Conservation (phyloP, 768 basidiomycete genomes). For the Mycena filopes region DNA sequence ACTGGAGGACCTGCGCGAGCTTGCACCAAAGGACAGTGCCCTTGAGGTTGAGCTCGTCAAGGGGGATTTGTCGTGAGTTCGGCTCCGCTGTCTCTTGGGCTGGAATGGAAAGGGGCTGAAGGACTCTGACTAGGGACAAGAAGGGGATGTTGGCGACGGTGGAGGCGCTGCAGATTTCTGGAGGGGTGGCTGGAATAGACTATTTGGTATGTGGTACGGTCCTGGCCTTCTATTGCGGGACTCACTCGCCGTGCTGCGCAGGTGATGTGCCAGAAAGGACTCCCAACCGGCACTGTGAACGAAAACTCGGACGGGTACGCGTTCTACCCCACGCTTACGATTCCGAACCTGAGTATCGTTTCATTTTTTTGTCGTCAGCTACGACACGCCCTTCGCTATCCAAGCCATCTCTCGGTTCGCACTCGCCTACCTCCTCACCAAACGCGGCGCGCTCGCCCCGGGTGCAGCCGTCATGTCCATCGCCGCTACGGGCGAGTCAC, state of each 20-base stretch:
- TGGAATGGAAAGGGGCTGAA: too few species aligned
- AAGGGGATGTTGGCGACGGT: neutral
- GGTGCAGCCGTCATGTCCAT: slow-evolving; percentile 13
- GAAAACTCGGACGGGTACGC: slow-evolving; percentile 9
- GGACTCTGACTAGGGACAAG: too few species aligned
- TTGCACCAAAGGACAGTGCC: neutral
- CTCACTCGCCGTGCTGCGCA: too few species aligned
- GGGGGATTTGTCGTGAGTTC: slow-evolving; percentile 14
- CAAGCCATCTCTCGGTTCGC: slow-evolving; percentile 11
- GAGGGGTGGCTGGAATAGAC: slow-evolving; percentile 3
- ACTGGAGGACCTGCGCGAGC: neutral
- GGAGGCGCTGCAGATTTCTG: slow-evolving; percentile 1
- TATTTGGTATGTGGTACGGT: slow-evolving; percentile 6
- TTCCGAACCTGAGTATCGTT: too few species aligned
- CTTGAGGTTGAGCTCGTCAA: slow-evolving; percentile 10
- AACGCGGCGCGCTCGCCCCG: neutral
- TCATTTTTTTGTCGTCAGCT: neutral
- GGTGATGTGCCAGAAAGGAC: slow-evolving; percentile 14
- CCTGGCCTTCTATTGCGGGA: too few species aligned
- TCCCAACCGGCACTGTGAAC: neutral
- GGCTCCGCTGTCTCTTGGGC: too few species aligned
- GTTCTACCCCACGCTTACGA: too few species aligned
- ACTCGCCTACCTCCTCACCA: slow-evolving; percentile 9
- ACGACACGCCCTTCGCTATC: slow-evolving; percentile 6
- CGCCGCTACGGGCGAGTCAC: too few species aligned